Evolutionary conservation across 2,329 filamentous ascomycete species (phyloP).

Genomic region (Periconia digitata): DNA sequence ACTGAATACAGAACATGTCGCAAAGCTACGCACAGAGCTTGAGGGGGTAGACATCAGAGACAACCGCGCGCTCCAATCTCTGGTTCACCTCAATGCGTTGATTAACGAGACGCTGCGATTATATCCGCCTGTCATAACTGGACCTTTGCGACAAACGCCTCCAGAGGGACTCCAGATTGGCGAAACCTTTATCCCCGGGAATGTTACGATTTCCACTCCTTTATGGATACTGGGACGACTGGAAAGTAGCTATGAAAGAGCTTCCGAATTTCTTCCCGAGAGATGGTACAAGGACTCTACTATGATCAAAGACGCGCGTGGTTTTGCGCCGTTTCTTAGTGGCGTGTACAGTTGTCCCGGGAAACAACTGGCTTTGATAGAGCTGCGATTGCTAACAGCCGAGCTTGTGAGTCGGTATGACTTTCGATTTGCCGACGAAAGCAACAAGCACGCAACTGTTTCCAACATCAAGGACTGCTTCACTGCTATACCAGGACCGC

Average conservation of each 20-base stretch:
- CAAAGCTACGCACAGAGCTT: constrained; percentile 3
- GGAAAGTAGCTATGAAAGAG: constrained; percentile 1
- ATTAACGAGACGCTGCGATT: constrained; percentile 38
- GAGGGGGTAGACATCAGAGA: neutral
- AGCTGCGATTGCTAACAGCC: constrained; percentile 62
- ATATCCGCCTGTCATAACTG: constrained; percentile 37
- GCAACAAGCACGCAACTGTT: neutral
- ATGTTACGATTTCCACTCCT: constrained; percentile 2
- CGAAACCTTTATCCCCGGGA: constrained; percentile 9
- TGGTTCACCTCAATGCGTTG: constrained; percentile 3
- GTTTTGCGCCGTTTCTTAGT: neutral
- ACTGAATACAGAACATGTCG: neutral
- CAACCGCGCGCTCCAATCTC: neutral
- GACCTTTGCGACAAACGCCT: constrained; percentile 39
- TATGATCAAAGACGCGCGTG: neutral
- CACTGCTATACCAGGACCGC: constrained; percentile 2
- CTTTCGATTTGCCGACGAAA: neutral
- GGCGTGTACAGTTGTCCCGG: constrained; percentile 63
- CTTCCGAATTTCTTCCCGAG: constrained; percentile 12
- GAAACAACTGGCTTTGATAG: constrained; percentile 63
- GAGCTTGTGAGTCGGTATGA: constrained; percentile 59
- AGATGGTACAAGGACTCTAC: constrained; percentile 4
- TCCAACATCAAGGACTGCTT: constrained; percentile 5
- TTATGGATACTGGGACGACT: constrained; percentile 2
- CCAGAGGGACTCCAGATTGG: constrained; percentile 26